phyloP scores from a whole-genome alignment of 1,284 basidiomycete species.

The Anthracocystis walkeri region DNA sequence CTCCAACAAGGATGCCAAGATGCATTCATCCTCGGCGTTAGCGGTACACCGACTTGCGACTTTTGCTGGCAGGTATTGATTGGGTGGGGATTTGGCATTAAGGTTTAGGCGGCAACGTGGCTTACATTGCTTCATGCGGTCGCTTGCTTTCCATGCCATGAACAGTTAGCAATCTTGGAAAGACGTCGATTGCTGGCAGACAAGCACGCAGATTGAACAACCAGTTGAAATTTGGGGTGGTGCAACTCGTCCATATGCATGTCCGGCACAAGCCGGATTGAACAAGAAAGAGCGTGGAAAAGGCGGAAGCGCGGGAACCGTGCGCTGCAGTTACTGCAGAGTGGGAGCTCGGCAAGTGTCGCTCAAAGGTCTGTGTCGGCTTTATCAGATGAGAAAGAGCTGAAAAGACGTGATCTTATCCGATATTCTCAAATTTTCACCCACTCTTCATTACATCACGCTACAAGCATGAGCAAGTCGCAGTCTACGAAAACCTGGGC shows the following conservation, averaged over 20 bases:
- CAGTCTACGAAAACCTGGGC: not conserved
- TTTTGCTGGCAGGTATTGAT: not conserved
- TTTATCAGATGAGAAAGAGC: slow-evolving; percentile 5
- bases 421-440: not conserved
- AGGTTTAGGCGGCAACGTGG: slow-evolving; percentile 1
- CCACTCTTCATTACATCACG: slow-evolving; percentile 1
- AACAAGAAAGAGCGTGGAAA: too few species aligned
- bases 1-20: not conserved
- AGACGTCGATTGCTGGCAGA: too few species aligned
- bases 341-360: not conserved
- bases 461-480: not conserved
- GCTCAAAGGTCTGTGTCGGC: not conserved
- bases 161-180: too few species aligned
- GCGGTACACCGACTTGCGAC: not conserved
- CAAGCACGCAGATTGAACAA: too few species aligned
- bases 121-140: not conserved
- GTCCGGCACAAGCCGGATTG: too few species aligned
- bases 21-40: not conserved
- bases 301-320: too few species aligned
- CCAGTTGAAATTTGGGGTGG: too few species aligned
- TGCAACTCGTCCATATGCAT: too few species aligned
- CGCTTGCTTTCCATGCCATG: not conserved
- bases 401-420: slow-evolving; percentile 9
- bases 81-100: not conserved
- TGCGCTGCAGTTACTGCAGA: too few species aligned